Evolutionary conservation across 257 asterid species (phyloP), one percentile per base, ranked within the genome.

Genomic region (Fraxinus cuspidata): DNA sequence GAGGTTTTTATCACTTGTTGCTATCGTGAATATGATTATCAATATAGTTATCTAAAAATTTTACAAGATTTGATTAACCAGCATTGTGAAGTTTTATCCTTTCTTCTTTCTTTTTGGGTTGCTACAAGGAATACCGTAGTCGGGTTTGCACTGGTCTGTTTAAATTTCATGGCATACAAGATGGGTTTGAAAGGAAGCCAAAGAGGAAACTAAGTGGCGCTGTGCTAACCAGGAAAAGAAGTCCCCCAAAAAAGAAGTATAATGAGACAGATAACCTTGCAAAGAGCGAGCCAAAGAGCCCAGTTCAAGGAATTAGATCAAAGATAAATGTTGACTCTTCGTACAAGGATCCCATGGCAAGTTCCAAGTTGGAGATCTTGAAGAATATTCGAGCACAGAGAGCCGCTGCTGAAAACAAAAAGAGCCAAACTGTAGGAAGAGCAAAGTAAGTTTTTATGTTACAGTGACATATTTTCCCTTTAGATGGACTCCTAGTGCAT

Each of bases 281-380:
- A 53, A 84, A 77, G 68, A 66, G 44, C 2, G 87, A 85, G 72
- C 71, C 81, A 11, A 90, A 78, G 74, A 78, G 67, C 82, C 91
- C 75, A 79, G 80, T 38, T 74, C 85, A 85, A 79, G 82, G 76
- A 28, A 78, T 53, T 64, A 87, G 75, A 79, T 32, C 86, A 72
- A 90, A 80, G 87, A 89, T 85, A 78, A 88, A 84, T 16, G 79
- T 51, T 35, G 35, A 78, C n/a, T 89, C 97, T 31, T 71, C 74
- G 15, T 93, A 85, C 83, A 91, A 88, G 83, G 99, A 95, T 84
- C 98, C 99, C 38, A 75, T 90, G 80, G 93, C 94, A 25, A 85
- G 86, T 72, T 78, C 93, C 84, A 95, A 91, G 84, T 47, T 95
- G 84, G 92, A 93, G 87, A 87, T 95, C 94, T 72, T 95, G 75